Conservation (phyloP, 2,329 filamentous ascomycete species). For the Pseudodiploospora longispora region DNA sequence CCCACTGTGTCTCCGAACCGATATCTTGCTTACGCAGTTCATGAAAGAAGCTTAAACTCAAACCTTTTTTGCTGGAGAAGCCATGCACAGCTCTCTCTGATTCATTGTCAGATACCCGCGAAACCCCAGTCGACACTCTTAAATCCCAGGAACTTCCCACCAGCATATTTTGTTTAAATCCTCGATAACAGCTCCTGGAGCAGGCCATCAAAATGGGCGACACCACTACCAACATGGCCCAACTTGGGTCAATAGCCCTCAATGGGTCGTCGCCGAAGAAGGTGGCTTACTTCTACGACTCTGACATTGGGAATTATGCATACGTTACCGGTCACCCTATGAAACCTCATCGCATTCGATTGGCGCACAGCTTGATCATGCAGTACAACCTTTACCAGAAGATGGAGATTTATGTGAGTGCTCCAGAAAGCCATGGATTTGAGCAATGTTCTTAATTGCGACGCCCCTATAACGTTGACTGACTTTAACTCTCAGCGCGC, state of each 20-base stretch:
- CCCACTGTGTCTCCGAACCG: too few relatives aligned
- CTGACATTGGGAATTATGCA: constrained; percentile 95
- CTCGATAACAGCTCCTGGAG: too few relatives aligned
- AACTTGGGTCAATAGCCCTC: constrained; percentile 39
- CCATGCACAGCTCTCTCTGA: too few relatives aligned
- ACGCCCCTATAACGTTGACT: constrained; percentile 7
- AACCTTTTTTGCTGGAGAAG: too few relatives aligned
- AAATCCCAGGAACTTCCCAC: too few relatives aligned
- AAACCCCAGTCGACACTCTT: too few relatives aligned
- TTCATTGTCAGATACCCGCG: too few relatives aligned
- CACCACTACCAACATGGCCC: constrained; percentile 20
- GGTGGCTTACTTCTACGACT: constrained; percentile 97
- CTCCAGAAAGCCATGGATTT: constrained; percentile 7
- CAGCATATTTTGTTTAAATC: too few relatives aligned
- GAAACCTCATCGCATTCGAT: constrained; percentile 93
- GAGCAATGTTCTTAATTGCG: too few relatives aligned
- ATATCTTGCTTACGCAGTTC: too few relatives aligned
- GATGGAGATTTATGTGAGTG: constrained; percentile 87
- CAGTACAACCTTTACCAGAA: constrained; percentile 93
- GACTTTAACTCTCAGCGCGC: constrained; percentile 51
- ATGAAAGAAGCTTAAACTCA: too few relatives aligned
- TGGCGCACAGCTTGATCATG: constrained; percentile 93
- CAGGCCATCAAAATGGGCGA: constrained; percentile 24
- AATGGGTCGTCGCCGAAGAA: constrained; percentile 55
- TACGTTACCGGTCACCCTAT: constrained; percentile 96